Evolutionary conservation across 2,329 filamentous ascomycete species (phyloP).

Genomic region (Xylariaceae sp.): DNA sequence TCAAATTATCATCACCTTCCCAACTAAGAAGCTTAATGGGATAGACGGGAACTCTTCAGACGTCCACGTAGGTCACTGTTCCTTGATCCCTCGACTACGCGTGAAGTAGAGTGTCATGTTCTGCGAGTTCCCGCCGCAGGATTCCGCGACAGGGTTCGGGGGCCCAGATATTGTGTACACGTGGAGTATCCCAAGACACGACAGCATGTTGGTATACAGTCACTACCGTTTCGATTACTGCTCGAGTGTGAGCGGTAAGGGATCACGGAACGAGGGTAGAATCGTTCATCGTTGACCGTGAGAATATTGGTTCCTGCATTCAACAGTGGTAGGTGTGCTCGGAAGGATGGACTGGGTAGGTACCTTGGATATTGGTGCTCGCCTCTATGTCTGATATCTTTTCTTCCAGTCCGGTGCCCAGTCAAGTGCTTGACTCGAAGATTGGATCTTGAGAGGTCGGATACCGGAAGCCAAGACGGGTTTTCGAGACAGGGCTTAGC

Average conservation of each 20-base stretch:
- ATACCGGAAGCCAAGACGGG: slow-evolving; percentile 22
- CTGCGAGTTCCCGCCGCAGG: slow-evolving; percentile 20
- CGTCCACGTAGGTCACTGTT: background rate
- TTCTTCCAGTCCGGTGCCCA: background rate
- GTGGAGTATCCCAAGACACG: slow-evolving; percentile 29
- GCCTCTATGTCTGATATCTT: too few relatives aligned
- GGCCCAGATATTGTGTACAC: slow-evolving; percentile 24
- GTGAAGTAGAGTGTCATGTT: slow-evolving; percentile 1
- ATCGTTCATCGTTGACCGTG: background rate
- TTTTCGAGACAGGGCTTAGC: slow-evolving; percentile 16
- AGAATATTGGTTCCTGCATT: background rate
- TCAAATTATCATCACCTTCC: slow-evolving; percentile 7
- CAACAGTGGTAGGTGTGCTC: background rate
- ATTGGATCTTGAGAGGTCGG: background rate
- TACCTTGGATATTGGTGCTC: background rate
- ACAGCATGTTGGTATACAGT: slow-evolving; percentile 16
- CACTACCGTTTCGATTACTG: slow-evolving; percentile 1
- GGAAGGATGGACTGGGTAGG: background rate
- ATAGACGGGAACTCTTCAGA: background rate
- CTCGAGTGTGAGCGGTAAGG: background rate
- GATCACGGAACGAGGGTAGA: background rate
- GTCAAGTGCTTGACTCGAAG: background rate
- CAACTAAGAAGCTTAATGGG: background rate
- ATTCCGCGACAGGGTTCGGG: background rate
- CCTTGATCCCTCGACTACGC: background rate